phyloP scores from a whole-genome alignment of 768 basidiomycete species.

The Trametes elegans region DNA sequence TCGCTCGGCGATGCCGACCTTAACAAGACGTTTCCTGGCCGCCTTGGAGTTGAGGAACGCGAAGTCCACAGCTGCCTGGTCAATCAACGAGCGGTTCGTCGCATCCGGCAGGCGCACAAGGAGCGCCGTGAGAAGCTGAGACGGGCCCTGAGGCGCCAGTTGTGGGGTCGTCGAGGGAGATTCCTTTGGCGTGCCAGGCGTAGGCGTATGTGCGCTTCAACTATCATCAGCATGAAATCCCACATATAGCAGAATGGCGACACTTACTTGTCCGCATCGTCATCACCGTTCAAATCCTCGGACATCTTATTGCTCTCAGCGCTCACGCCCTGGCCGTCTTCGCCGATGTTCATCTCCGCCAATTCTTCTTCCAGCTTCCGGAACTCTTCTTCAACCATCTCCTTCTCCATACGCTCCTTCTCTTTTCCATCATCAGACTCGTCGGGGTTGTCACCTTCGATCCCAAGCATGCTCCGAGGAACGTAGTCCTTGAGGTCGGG shows the following conservation, averaged over 20 bases:
- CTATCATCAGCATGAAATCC: background rate
- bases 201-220: constrained; percentile 56
- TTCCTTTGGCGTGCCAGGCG: constrained; percentile 64
- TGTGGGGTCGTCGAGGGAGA: constrained; percentile 57
- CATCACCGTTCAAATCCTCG: constrained; percentile 33
- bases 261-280: constrained; percentile 46
- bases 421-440: constrained; percentile 41
- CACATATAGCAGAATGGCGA: background rate
- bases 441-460: constrained; percentile 41
- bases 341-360: constrained; percentile 52
- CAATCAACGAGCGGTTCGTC: constrained; percentile 86
- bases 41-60: constrained; percentile 97
- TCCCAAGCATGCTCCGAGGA: constrained; percentile 81
- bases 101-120: constrained; percentile 91
- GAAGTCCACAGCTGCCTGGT: constrained; percentile 94
- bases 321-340: constrained; percentile 19
- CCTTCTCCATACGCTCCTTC: constrained; percentile 48
- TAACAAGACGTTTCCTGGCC: constrained; percentile 85
- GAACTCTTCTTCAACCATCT: constrained; percentile 66
- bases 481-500: constrained; percentile 91
- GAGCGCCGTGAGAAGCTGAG: constrained; percentile 87
- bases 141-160: constrained; percentile 84
- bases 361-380: constrained; percentile 77
- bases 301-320: constrained; percentile 24
- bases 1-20: constrained; percentile 52